Percentiles rank a stretch among this genome's conserved stretches.
Conservation (phyloP, 2,329 filamentous ascomycete species). For the Plectosphaerella cucumerina region DNA sequence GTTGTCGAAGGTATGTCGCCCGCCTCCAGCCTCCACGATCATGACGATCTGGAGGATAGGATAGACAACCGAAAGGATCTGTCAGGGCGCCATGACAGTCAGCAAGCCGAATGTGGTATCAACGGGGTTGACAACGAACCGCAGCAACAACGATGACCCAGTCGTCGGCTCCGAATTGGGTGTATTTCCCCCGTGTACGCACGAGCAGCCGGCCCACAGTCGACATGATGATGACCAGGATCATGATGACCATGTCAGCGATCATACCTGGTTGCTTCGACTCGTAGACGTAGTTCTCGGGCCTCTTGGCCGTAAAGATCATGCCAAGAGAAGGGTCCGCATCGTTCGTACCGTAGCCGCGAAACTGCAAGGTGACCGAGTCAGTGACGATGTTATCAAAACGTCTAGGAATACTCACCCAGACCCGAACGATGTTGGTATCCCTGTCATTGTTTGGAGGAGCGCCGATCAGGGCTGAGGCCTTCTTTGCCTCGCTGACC, state of each 20-base stretch:
- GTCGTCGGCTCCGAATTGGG: constrained; percentile 27
- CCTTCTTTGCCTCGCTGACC: not conserved
- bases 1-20: constrained; percentile 23
- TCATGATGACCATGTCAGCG: constrained; percentile 19
- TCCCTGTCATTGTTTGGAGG: constrained; percentile 9
- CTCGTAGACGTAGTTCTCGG: constrained; percentile 12
- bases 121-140: constrained; percentile 13
- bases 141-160: constrained; percentile 25
- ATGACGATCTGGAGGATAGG: constrained; percentile 20
- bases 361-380: not conserved
- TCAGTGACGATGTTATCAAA: too few relatives aligned
- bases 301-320: constrained; percentile 12
- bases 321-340: constrained; percentile 15
- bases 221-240: constrained; percentile 20
- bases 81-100: not conserved
- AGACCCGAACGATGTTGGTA: constrained; percentile 8
- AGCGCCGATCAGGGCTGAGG: constrained; percentile 1
- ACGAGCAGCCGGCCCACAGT: constrained; percentile 21
- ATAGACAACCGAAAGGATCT: constrained; percentile 18
- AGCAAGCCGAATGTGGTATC: constrained; percentile 1
- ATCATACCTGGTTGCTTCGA: constrained; percentile 20
- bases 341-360: constrained; percentile 7
- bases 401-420: not conserved
- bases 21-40: constrained; percentile 18
- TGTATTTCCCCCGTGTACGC: constrained; percentile 15